Evolutionary conservation across 805 yeast species (phyloP).

Genomic region (Kuraishia cidri): DNA sequence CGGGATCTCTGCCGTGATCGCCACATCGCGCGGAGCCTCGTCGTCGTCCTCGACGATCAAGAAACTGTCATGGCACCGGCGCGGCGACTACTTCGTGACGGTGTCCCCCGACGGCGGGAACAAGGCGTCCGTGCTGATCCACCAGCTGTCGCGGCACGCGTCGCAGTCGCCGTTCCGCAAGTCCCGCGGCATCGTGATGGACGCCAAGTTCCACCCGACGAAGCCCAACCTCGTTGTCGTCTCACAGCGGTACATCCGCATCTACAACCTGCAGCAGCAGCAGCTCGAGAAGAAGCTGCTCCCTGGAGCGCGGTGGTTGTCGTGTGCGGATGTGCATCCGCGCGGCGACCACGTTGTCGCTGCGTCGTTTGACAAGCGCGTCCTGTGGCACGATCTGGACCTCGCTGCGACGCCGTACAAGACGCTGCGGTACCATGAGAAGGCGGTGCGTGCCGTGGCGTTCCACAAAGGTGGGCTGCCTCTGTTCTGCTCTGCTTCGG

Average conservation of each 20-base stretch:
- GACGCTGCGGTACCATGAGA: constrained; percentile 88
- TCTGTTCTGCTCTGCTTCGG: constrained; percentile 88
- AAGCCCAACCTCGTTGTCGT: constrained; percentile 91
- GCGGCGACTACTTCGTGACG: constrained; percentile 93
- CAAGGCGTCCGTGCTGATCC: constrained; percentile 76
- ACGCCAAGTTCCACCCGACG: constrained; percentile 95
- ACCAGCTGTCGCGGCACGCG: constrained; percentile 88
- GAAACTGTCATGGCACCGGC: constrained; percentile 89
- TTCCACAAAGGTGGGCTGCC: constrained; percentile 87
- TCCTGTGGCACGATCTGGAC: constrained; percentile 96
- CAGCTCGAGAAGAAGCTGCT: constrained; percentile 70
- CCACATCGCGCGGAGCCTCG: constrained; percentile 29
- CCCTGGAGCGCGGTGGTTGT: constrained; percentile 96
- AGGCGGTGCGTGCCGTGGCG: constrained; percentile 82
- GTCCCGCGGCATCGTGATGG: constrained; percentile 90
- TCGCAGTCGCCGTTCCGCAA: constrained; percentile 94
- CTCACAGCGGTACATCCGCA: constrained; percentile 85
- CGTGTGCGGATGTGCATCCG: constrained; percentile 89
- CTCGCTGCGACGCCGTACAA: constrained; percentile 85
- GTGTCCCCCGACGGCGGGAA: constrained; percentile 93
- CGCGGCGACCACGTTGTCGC: constrained; percentile 92
- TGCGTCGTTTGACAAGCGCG: constrained; percentile 89
- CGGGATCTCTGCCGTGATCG: constrained; percentile 69
- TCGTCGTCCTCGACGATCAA: constrained; percentile 59
- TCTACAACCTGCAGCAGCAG: constrained; percentile 87